phyloP scores from a whole-genome alignment of 2,329 filamentous ascomycete species.

The Aspergillus versicolor region DNA sequence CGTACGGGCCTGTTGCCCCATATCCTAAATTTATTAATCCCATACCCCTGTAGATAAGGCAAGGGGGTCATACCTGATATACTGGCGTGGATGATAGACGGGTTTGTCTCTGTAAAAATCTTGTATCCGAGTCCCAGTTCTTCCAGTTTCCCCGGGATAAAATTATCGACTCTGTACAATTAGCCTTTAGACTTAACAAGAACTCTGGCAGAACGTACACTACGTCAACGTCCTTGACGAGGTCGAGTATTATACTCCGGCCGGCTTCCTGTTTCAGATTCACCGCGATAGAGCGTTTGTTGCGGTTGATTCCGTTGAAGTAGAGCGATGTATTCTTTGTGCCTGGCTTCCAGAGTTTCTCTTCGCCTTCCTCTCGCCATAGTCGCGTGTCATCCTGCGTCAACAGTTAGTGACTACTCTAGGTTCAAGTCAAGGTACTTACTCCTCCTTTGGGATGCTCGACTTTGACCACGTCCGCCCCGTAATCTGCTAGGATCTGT shows the following conservation, averaged over 20 bases:
- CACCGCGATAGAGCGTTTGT: conserved; percentile 43
- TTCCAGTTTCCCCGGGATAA: conserved; percentile 45
- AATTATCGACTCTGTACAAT: conserved; percentile 38
- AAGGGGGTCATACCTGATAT: conserved; percentile 34
- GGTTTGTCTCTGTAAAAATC: conserved; percentile 35
- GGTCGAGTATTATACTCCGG: conserved; percentile 31
- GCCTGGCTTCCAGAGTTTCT: conserved; percentile 24
- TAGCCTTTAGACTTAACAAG: not conserved
- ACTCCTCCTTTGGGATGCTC: conserved; percentile 36
- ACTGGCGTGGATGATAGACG: conserved; percentile 44
- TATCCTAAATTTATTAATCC: conserved; percentile 26
- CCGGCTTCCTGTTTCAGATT: conserved; percentile 32
- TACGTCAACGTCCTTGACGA: conserved; percentile 41
- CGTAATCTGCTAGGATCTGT: conserved; percentile 49
- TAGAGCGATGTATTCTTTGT: conserved; percentile 41
- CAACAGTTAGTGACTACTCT: too few relatives aligned
- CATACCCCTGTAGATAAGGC: too few relatives aligned
- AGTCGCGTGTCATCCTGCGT: conserved; percentile 30
- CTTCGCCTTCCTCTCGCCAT: conserved; percentile 31
- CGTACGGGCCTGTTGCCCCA: conserved; percentile 43
- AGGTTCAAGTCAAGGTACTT: not conserved
- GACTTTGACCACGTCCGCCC: conserved; percentile 42
- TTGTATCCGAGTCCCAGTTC: conserved; percentile 44
- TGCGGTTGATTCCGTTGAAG: conserved; percentile 47
- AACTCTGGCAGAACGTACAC: conserved; percentile 18